Conservation (phyloP, 78 protist species). For the slime mould (Dictyostelium discoideum) region dicty_2.7 NC_007090.3:1867501-1868000, state of each 20-base stretch:
- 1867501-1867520: neutral
- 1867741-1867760: neutral
- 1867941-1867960: conserved; percentile 37
- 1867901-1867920: neutral
- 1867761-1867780: neutral
- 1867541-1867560: conserved; percentile 22
- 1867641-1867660: conserved; percentile 7
- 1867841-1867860: neutral
- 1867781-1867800: neutral
- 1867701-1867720: neutral
- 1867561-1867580: conserved; percentile 27
- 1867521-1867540: conserved; percentile 21
- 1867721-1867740: neutral
- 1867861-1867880: neutral
- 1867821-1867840: neutral
- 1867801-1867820: neutral
- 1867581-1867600: conserved; percentile 1
- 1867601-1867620: neutral
- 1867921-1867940: neutral
- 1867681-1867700: conserved; percentile 23
- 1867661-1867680: conserved; percentile 64
- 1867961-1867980: neutral
- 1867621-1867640: conserved; percentile 10
- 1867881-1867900: neutral
- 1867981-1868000: conserved; percentile 38